Evolutionary conservation across 2,329 filamentous ascomycete species (phyloP), one percentile per base, ranked within the genome.

Genomic region (Ceratocystis eucalypticola): DNA sequence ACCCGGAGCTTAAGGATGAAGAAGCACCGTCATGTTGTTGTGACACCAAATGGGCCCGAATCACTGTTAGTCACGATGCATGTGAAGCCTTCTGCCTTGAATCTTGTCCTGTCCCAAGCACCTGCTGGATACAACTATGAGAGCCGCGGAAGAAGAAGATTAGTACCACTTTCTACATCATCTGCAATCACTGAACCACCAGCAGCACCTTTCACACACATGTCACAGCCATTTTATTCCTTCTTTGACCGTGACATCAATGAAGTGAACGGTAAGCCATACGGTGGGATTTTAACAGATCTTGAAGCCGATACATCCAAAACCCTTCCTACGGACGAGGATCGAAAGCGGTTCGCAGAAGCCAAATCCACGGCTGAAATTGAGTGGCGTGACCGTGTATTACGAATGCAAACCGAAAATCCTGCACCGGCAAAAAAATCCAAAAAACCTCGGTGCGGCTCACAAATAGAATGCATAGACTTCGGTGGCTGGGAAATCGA

Each of bases 401-500:
- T 81, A 33, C 76, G 77, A 6, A 80, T 82, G 72, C 86, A 92
- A 70, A 83, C 83, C 33, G 85, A 84, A 68, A 77, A 79, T n/a
- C 84, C 85, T 57, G 79, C 81, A 17, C 83, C 84, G 15, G 76
- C 81, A 25, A 87, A 85, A 71, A 87, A 85, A 72, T 78, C 84
- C 20, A 85, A 86, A 71, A 96, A 96, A 73, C 79, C 87, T 2
- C 85, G 86, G n/a, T 90, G 89, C 0, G 89, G 91, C 3, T 97
- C 92, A 75, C 94, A 96, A 76, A 97, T 99, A 74, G 95, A 97
- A 75, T 96, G 92, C 76, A 96, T 99, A 77, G 94, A 96, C 72
- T 97, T 99, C 77, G 94, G 94, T 59, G 91, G 91, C 64, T 95
- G 88, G 81, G 94, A 99, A 75, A 99, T 99, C 71, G 94, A 99